These are phyloP conservation scores for Stemphylium beticola DNA, from an alignment of 2,329 filamentous ascomycete genomes.

Conservation along the genomic window DNA sequence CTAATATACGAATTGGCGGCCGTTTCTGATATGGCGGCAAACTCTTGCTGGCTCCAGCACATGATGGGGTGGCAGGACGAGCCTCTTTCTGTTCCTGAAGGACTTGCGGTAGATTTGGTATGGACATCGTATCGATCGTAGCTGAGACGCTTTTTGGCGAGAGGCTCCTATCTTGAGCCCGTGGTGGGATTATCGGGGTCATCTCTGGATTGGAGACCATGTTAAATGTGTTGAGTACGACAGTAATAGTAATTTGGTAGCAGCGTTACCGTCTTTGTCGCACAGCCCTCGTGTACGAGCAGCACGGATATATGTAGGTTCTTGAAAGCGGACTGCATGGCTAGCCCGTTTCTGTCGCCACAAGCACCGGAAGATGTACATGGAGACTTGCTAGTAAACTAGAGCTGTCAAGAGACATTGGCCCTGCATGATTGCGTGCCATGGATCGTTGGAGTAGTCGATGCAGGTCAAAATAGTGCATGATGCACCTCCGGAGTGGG, in stretches of 20 bases:
- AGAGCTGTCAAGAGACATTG: not conserved
- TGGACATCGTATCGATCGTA: not conserved
- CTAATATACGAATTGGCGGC: constrained; percentile 12
- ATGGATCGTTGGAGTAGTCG: not conserved
- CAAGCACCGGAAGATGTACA: not conserved
- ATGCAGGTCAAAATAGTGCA: not conserved
- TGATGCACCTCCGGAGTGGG: not conserved
- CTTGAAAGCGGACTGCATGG: not conserved
- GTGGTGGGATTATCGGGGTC: not conserved
- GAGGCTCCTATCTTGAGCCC: not conserved
- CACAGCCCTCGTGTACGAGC: not conserved
- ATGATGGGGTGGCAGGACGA: not conserved
- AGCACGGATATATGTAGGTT: not conserved
- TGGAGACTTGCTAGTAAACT: not conserved
- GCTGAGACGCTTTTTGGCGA: not conserved
- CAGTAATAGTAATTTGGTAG: not conserved
- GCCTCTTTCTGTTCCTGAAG: not conserved
- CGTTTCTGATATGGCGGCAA: not conserved
- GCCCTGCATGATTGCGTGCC: not conserved
- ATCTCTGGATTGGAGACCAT: not conserved
- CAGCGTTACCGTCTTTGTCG: not conserved
- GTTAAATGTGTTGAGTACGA: not conserved
- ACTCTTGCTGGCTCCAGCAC: not conserved
- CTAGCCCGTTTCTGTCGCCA: not conserved
- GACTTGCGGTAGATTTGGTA: not conserved